Evolutionary conservation across 1,284 basidiomycete species (phyloP), one percentile per base, ranked within the genome.

Genomic region (Tetrapyrgos nigripes): DNA sequence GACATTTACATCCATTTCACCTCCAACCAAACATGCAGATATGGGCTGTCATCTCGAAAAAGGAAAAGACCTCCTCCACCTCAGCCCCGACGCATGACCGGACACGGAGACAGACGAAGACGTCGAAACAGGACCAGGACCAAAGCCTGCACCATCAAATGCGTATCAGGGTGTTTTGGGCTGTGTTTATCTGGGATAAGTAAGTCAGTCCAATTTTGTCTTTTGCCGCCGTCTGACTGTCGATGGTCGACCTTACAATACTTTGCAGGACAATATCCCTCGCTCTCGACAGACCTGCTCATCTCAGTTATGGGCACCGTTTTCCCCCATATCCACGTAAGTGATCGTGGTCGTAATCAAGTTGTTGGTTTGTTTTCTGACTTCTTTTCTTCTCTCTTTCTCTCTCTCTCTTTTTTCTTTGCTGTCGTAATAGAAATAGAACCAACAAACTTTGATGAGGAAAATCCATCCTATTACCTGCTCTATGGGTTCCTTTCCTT

Each of bases 141-240:
- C n/a, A n/a, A n/a, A n/a, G n/a, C n/a, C n/a, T n/a, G n/a, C n/a
- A n/a, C n/a, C 33, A 50, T 27, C 53, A 59, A 24, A 62, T 59
- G 53, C 33, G 58, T n/a, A 37, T 57, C 4, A 31, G 55, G 31
- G 23, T 62, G 14, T 62, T 62, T 26, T 62, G 61, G 61, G 59
- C 58, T 17, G 37, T 55, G 11, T 62, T 60, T 44, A 55, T 55
- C 13, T 62, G 61, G 61, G 61, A 62, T 52, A 62, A 60, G n/a
- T n/a, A n/a, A n/a, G n/a, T n/a, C n/a, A n/a, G n/a, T n/a, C n/a
- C n/a, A n/a, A n/a, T n/a, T n/a, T n/a, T n/a, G n/a, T n/a, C n/a
- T n/a, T n/a, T n/a, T n/a, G n/a, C n/a, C n/a, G n/a, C n/a, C n/a
- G n/a, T n/a, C n/a, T n/a, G n/a, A n/a, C n/a, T n/a, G n/a, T n/a